Evolutionary conservation across 2,329 filamentous ascomycete species (phyloP).

Genomic region (Magnaporthiopsis rhizophila): DNA sequence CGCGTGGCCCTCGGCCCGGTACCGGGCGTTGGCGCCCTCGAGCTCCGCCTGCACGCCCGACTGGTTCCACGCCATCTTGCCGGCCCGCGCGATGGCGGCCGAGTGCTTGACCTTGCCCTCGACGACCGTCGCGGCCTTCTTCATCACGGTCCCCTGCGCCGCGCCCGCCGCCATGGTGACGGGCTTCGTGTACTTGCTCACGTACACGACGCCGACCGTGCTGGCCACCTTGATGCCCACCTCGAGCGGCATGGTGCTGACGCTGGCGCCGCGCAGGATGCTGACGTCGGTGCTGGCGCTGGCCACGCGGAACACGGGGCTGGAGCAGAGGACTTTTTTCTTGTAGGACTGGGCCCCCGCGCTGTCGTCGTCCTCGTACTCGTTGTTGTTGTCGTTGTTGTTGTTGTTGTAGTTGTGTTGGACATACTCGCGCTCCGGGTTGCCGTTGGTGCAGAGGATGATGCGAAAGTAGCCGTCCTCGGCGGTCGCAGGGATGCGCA

Average conservation of each 20-base stretch:
- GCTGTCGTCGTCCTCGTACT: slow-evolving; percentile 8
- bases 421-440: slow-evolving; percentile 12
- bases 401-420: too few relatives aligned
- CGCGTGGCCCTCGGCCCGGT: slow-evolving; percentile 22
- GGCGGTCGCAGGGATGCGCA: slow-evolving; percentile 55
- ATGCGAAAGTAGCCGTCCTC: slow-evolving; percentile 63
- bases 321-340: slow-evolving; percentile 54
- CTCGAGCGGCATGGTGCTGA: slow-evolving; percentile 58
- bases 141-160: slow-evolving; percentile 32
- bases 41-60: slow-evolving; percentile 24
- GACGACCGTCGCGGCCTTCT: slow-evolving; percentile 26
- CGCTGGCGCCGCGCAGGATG: slow-evolving; percentile 55
- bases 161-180: slow-evolving; percentile 23
- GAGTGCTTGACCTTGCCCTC: slow-evolving; percentile 32
- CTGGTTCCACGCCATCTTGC: slow-evolving; percentile 29
- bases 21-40: slow-evolving; percentile 26
- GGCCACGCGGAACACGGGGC: slow-evolving; percentile 61
- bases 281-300: slow-evolving; percentile 55
- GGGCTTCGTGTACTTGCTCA: slow-evolving; percentile 34
- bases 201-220: slow-evolving; percentile 36
- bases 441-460: slow-evolving; percentile 47
- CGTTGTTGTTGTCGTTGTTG: slow-evolving; percentile 7
- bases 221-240: slow-evolving; percentile 51
- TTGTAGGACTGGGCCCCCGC: slow-evolving; percentile 21
- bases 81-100: slow-evolving; percentile 30